Evolutionary conservation across 2,329 filamentous ascomycete genomes (phyloP), one percentile per base, ranked within the genome.

Genomic region (Diaporthe amygdali): DNA sequence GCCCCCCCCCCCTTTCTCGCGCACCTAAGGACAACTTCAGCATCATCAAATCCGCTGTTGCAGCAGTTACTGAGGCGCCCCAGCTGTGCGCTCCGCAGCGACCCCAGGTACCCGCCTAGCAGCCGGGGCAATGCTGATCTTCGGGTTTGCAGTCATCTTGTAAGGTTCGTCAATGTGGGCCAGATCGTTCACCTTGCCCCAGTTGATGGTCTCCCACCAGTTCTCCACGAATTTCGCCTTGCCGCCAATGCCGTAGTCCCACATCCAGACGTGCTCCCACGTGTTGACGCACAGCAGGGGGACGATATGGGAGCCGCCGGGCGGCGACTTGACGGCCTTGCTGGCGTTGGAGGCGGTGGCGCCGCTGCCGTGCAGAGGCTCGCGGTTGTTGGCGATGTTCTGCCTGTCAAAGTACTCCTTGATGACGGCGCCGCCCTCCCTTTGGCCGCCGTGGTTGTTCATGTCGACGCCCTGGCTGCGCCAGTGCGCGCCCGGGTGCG

Each of bases 251-350:
- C 89, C 89, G 82, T 93, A 98, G 81, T 98, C 95, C 69, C 89
- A 88, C 80, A 98, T 84, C 90, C 93, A 99, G 10, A 93, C 92
- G 83, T 98, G 96, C 85, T 98, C 92, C 96, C 96, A 99, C 6
- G 95, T 97, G 84, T 95, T 98, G 72, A 98, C 88, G 80, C 96
- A 98, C 76, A 99, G 85, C 72, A 98, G 86, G 15, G 96, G 95
- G 70, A 90, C 86, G 41, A 95, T 82, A 61, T 92, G 88, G 74
- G 90, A 87, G 71, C 91, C 92, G 47, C 92, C 93, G 2, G 92
- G 91, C 71, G 87, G 81, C 69, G 80, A 82, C 79, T 76, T 73
- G 76, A 78, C 72, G 72, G 77, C 32, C 74, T 71, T 70, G 68
- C 70, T 25, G 6, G 44, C 68, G 74, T 72, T 39, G 74, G 72